Base-by-base conservation (phyloP, 257 asterid species). In the Salvia miltiorrhiza region DNA sequence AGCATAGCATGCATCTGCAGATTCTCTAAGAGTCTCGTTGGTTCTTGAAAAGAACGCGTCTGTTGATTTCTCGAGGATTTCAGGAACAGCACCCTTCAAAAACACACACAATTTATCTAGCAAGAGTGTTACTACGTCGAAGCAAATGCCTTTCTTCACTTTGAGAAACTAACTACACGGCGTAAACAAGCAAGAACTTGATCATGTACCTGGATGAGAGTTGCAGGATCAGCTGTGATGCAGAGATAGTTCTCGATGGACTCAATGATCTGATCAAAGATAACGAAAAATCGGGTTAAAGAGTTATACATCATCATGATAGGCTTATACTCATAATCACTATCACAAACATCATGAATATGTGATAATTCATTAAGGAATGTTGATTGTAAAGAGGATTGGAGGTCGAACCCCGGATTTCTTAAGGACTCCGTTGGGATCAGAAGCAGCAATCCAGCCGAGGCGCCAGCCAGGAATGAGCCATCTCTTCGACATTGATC, bases 401-500 rank as follows among this genome's bases (percentile, higher is more conserved):
- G 32, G 20, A 70, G 49, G 66, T 70, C 17, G 20, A 64, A 90
- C 95, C 90, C 90, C 90, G 0, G 74, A 75, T 73, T 77, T 83
- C 12, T 71, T 40, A 49, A 90, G 95, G 73, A 84, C 43, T 52
- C 83, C 80, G 63, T 78, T 71, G 32, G 93, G 92, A 84, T 90
- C 96, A 40, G 66, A 67, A 23, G 69, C 75, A 65, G 70, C 85
- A 11, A 90, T 77, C 96, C 96, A 90, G 39, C 96, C 93, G 65
- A 84, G 37, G 17, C 90, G 78, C 96, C 93, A 90, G 59, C 93
- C 89, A 7, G 96, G 95, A 71, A 90, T 67, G 62, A 85, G 70
- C 96, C 96, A 90, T 71, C 90, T 81, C 79, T 90, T 87, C 10
- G 96, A 87, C 44, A 87, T 72, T 1, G 95, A 74, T 40, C 93